Conservation (phyloP, 768 basidiomycete genomes). For the Kwoniella sp. region DNA sequence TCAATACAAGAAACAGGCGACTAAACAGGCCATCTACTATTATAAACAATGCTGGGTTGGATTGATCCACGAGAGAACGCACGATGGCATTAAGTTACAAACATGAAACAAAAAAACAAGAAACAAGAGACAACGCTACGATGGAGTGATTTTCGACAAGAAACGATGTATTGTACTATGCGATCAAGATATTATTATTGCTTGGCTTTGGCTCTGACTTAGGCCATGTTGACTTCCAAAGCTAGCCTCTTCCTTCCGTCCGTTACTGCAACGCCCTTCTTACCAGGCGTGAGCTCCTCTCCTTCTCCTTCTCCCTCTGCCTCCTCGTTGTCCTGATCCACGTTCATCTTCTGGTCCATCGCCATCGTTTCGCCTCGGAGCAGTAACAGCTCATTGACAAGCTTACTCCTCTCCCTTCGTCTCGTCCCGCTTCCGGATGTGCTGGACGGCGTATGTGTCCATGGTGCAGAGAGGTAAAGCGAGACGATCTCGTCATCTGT, state of each 20-base stretch:
- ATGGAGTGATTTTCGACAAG: background rate
- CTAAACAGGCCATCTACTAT: no score
- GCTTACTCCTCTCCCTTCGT: slow-evolving; percentile 28
- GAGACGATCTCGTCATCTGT: slow-evolving; percentile 16
- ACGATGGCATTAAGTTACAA: no score
- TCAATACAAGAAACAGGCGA: no score
- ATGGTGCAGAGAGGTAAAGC: slow-evolving; percentile 18
- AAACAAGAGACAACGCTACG: background rate
- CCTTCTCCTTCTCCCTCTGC: slow-evolving; percentile 13
- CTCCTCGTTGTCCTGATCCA: slow-evolving; percentile 3
- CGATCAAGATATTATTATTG: background rate
- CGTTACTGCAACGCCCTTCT: background rate
- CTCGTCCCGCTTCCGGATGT: slow-evolving; percentile 19
- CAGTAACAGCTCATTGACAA: slow-evolving; percentile 24
- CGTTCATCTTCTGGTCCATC: slow-evolving; percentile 11
- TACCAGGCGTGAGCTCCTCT: slow-evolving; percentile 35
- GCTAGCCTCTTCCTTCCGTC: slow-evolving; percentile 16
- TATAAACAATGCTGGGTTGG: no score
- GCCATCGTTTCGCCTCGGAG: slow-evolving; percentile 17
- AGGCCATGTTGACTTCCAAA: slow-evolving; percentile 22
- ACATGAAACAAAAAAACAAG: no score
- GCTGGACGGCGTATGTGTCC: slow-evolving; percentile 9
- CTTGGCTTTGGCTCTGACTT: background rate
- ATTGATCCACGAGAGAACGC: no score
- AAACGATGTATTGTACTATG: background rate